Percentiles rank a stretch among this genome's conserved stretches.
phyloP scores from a whole-genome alignment of 176 grass and related monocot genomes.

The Bolboschoenus planiculmis region DNA sequence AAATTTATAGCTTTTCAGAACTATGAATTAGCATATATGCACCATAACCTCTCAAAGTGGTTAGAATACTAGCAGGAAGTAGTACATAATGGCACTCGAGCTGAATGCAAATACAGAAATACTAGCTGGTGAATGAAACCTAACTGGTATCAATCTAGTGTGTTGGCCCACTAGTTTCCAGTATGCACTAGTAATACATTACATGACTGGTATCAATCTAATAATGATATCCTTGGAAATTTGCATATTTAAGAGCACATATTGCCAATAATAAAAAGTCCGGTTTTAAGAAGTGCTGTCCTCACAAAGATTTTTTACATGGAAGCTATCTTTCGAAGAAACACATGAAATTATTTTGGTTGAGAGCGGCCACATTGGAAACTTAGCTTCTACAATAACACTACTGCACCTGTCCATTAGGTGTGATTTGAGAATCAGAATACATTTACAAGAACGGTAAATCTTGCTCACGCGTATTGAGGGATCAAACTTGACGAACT shows the following conservation, averaged over 20 bases:
- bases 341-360: background rate
- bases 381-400: background rate
- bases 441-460: background rate
- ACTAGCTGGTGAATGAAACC: background rate
- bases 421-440: background rate
- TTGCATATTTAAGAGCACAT: background rate
- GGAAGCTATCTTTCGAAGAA: background rate
- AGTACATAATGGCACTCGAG: background rate
- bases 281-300: background rate
- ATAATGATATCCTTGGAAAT: background rate
- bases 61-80: background rate
- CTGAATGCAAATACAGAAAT: background rate
- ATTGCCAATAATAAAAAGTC: background rate
- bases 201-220: background rate
- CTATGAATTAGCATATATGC: background rate
- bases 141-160: too few relatives aligned
- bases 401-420: background rate
- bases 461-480: conserved; percentile 18
- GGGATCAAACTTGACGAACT: conserved; percentile 27
- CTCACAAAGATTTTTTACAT: background rate
- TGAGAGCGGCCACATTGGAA: background rate
- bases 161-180: background rate
- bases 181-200: background rate
- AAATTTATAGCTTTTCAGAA: background rate
- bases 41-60: background rate